Percentiles rank a stretch among this genome's conserved stretches.
These are phyloP conservation scores for Penicillium sp. DNA, from an alignment of 2,329 filamentous ascomycete species.

Conservation along the genomic window DNA sequence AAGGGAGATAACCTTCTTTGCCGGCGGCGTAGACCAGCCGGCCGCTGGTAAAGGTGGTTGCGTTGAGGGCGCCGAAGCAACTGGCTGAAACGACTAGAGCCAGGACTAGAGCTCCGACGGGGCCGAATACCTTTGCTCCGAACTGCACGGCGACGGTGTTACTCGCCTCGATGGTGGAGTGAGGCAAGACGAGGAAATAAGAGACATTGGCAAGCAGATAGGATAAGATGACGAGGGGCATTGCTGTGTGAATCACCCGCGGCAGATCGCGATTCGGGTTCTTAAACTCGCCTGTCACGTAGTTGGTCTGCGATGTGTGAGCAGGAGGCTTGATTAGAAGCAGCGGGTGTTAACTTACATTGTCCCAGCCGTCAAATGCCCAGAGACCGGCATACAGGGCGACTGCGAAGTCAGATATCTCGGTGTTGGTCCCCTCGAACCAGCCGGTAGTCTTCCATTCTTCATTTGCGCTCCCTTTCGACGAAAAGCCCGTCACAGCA, in stretches of 20 bases:
- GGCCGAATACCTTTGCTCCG: conserved; percentile 82
- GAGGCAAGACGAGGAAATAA: conserved; percentile 90
- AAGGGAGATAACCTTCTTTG: conserved; percentile 89
- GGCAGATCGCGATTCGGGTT: conserved; percentile 87
- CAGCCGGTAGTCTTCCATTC: conserved; percentile 86
- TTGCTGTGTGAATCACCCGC: conserved; percentile 90
- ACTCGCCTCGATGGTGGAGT: conserved; percentile 72
- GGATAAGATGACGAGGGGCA: conserved; percentile 85
- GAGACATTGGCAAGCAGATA: conserved; percentile 89
- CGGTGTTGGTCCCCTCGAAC: conserved; percentile 80
- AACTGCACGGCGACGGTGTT: conserved; percentile 98
- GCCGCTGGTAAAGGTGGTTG: conserved; percentile 87
- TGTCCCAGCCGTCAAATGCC: conserved; percentile 99
- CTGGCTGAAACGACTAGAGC: conserved; percentile 86
- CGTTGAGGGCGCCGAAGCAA: conserved; percentile 93
- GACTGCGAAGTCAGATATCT: conserved; percentile 84
- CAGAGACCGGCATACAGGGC: conserved; percentile 93
- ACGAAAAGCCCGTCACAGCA: conserved; percentile 77
- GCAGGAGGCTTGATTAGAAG: neutral
- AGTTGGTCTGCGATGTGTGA: conserved; percentile 65
- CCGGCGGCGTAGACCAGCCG: conserved; percentile 90
- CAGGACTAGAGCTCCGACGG: conserved; percentile 73
- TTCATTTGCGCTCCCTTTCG: conserved; percentile 66
- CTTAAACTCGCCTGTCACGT: conserved; percentile 94
- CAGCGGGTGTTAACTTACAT: conserved; percentile 56